Evolutionary conservation across 139 green algal species (phyloP).

Genomic region (Klebsormidium nitens): DNA sequence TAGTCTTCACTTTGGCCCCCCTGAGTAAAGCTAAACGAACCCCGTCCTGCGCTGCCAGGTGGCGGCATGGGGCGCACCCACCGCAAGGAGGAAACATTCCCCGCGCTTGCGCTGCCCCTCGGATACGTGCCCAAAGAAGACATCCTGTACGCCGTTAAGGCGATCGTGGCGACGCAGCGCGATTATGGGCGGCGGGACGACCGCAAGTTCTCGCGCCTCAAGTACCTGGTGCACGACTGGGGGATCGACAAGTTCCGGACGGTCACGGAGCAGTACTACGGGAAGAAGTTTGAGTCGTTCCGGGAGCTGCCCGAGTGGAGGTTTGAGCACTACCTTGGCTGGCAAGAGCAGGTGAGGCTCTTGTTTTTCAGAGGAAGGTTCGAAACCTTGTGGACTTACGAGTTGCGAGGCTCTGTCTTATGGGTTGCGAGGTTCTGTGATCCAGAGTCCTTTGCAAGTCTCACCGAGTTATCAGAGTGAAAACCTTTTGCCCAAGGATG

Average conservation of each 20-base stretch:
- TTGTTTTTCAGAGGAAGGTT: too few relatives aligned
- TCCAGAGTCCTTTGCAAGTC: too few relatives aligned
- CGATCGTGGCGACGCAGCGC: conserved; percentile 89
- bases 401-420: too few relatives aligned
- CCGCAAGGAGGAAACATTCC: conserved; percentile 84
- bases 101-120: conserved; percentile 79
- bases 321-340: conserved; percentile 94
- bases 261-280: conserved; percentile 95
- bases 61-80: conserved; percentile 92
- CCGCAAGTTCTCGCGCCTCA: conserved; percentile 74
- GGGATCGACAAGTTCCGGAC: conserved; percentile 87
- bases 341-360: conserved; percentile 81
- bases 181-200: conserved; percentile 98
- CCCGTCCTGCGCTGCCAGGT: too few relatives aligned
- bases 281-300: conserved; percentile 90
- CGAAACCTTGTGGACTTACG: too few relatives aligned
- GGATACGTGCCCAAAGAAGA: conserved; percentile 92
- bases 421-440: too few relatives aligned
- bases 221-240: conserved; percentile 97
- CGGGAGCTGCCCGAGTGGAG: conserved; percentile 86
- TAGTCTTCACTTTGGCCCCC: too few relatives aligned
- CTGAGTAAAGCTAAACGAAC: too few relatives aligned
- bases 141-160: conserved; percentile 84
- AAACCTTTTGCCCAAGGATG: too few relatives aligned
- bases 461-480: too few relatives aligned